These are phyloP conservation scores for Hemerocallis citrina DNA, from an alignment of 106 monocot species.

Conservation along the genomic window DNA sequence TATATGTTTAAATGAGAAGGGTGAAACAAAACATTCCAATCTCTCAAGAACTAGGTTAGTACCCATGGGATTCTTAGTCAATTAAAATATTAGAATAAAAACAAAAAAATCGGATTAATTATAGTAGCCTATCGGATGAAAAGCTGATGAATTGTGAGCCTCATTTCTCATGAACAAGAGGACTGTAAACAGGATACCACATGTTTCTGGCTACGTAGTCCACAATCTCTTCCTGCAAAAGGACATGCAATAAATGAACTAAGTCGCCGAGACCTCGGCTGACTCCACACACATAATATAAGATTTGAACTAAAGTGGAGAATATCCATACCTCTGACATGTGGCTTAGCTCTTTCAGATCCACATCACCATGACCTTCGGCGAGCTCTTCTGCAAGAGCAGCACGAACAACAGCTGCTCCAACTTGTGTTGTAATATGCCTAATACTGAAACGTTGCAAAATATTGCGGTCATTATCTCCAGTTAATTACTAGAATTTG, in stretches of 20 bases:
- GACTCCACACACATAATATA: no score
- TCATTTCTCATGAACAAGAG: conserved; percentile 89
- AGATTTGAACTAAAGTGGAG: not conserved
- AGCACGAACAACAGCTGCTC: conserved; percentile 65
- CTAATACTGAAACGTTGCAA: conserved; percentile 56
- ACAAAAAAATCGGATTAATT: no score
- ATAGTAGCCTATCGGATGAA: no score
- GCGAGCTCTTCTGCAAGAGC: conserved; percentile 84
- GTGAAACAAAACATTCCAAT: no score
- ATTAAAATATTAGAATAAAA: no score
- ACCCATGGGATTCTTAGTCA: no score
- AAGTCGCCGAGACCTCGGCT: no score
- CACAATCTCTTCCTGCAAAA: conserved; percentile 55
- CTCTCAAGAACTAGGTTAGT: no score
- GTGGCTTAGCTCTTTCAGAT: conserved; percentile 39
- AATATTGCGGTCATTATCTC: not conserved
- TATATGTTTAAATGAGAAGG: no score
- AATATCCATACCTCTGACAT: conserved; percentile 71
- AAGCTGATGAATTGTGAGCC: not conserved
- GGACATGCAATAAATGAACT: not conserved
- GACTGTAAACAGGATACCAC: conserved; percentile 92
- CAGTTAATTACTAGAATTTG: not conserved
- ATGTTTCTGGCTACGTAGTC: conserved; percentile 75
- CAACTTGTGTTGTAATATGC: conserved; percentile 84
- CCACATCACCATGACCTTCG: conserved; percentile 60